A percentile compares a stretch with the other conserved stretches of the same genome.
phyloP scores from a whole-genome alignment of 805 yeast genomes.

The Metschnikowia sp. region DNA sequence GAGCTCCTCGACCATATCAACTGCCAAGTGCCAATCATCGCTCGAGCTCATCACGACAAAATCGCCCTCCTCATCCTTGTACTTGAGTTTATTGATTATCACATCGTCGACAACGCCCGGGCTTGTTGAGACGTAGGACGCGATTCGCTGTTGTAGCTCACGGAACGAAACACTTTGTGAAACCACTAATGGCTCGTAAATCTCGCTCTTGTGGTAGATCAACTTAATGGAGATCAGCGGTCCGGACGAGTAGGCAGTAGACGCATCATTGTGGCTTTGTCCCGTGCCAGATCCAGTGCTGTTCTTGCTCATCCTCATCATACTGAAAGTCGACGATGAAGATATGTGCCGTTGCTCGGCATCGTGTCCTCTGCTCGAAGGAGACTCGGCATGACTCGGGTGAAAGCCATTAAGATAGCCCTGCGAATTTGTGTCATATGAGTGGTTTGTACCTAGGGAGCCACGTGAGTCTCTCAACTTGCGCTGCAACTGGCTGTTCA shows the following conservation, averaged over 20 bases:
- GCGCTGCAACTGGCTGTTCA: constrained; percentile 37
- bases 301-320: constrained; percentile 34
- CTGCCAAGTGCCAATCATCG: constrained; percentile 86
- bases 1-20: constrained; percentile 51
- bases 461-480: constrained; percentile 35
- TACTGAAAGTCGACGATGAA: constrained; percentile 41
- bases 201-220: constrained; percentile 31
- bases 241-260: constrained; percentile 9
- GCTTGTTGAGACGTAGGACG: constrained; percentile 45
- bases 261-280: constrained; percentile 8
- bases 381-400: constrained; percentile 3
- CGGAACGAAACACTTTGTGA: constrained; percentile 30
- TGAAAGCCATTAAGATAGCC: constrained; percentile 2
- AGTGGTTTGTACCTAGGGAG: constrained; percentile 23
- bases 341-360: constrained; percentile 39
- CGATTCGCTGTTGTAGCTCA: constrained; percentile 64
- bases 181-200: constrained; percentile 27
- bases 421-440: constrained; percentile 21
- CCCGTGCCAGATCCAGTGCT: constrained; percentile 17
- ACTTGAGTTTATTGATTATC: constrained; percentile 55
- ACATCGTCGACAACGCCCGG: constrained; percentile 56
- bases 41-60: constrained; percentile 78
- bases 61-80: constrained; percentile 95
- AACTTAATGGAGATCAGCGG: constrained; percentile 24
- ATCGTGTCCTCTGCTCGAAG: constrained; percentile 14